Conservation (phyloP, 108 stramenopile genomes). For the Mediolabrus comicus region DNA sequence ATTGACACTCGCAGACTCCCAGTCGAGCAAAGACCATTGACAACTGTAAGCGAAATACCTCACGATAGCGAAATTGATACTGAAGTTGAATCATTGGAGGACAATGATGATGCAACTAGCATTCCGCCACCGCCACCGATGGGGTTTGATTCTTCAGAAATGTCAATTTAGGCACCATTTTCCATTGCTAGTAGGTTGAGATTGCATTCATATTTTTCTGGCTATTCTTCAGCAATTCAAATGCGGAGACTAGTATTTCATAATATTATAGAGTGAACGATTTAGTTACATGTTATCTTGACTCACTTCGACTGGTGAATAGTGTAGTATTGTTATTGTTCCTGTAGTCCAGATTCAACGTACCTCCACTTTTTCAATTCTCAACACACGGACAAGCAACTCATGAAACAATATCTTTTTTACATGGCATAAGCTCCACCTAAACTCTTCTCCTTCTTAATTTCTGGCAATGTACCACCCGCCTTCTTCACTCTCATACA, state of each 20-base stretch:
- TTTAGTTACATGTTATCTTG: no score
- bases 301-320: no score
- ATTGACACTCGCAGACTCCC: background rate
- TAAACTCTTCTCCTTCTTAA: conserved; percentile 50
- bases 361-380: no score
- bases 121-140: conserved; percentile 35
- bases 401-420: no score
- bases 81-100: conserved; percentile 27
- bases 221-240: background rate
- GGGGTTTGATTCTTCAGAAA: conserved; percentile 20
- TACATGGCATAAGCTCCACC: conserved; percentile 83
- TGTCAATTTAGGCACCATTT: conserved; percentile 27
- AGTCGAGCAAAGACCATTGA: conserved; percentile 6
- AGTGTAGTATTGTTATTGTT: no score
- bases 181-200: background rate
- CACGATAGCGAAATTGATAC: conserved; percentile 45
- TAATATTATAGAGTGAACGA: background rate
- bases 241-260: background rate
- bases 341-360: no score
- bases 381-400: no score
- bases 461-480: conserved; percentile 43
- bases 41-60: conserved; percentile 24
- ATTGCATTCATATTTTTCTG: background rate
- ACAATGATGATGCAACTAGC: conserved; percentile 14
- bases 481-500: conserved; percentile 58